A percentile compares a stretch with the other conserved stretches of the same genome.
phyloP scores from a whole-genome alignment of 1,139 yeast genomes.

The Tardiomyces blankii region DNA sequence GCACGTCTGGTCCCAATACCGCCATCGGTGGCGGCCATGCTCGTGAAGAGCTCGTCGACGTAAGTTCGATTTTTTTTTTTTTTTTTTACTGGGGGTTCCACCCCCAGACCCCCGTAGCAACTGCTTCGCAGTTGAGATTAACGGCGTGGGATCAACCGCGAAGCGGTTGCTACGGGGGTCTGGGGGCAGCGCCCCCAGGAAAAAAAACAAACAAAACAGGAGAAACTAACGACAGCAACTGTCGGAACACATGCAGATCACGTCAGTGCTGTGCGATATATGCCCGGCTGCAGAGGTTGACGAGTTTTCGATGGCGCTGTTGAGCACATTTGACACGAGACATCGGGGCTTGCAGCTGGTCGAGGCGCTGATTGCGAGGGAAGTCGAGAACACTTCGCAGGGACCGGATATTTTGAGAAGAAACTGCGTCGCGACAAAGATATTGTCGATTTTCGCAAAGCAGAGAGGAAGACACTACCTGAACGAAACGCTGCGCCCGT shows the following conservation, averaged over 20 bases:
- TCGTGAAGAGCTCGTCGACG: slow-evolving; percentile 23
- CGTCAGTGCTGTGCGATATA: slow-evolving; percentile 20
- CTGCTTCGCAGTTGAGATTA: too few relatives aligned
- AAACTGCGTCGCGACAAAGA: slow-evolving; percentile 72
- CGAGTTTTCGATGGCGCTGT: slow-evolving; percentile 58
- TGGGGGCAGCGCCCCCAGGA: too few relatives aligned
- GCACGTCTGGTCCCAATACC: slow-evolving; percentile 22
- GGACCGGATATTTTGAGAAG: slow-evolving; percentile 68
- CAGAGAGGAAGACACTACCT: slow-evolving; percentile 54
- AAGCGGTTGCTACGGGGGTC: too few relatives aligned
- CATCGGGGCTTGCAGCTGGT: slow-evolving; percentile 46
- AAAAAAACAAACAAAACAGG: too few relatives aligned
- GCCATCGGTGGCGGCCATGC: slow-evolving; percentile 16
- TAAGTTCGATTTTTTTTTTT: too few relatives aligned
- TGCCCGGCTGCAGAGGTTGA: slow-evolving; percentile 65
- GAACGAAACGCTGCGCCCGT: slow-evolving; percentile 41
- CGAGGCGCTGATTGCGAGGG: slow-evolving; percentile 46
- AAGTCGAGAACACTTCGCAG: slow-evolving; percentile 47
- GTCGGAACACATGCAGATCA: slow-evolving; percentile 10
- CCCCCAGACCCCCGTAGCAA: too few relatives aligned
- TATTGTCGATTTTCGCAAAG: slow-evolving; percentile 61
- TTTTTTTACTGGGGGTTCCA: too few relatives aligned
- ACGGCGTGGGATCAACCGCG: too few relatives aligned
- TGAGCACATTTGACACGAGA: slow-evolving; percentile 48
- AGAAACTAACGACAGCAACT: background rate